A percentile compares a stretch with the other conserved stretches of the same genome.
phyloP scores from a whole-genome alignment of 108 stramenopile species.

The Nitzschia sp. region DNA sequence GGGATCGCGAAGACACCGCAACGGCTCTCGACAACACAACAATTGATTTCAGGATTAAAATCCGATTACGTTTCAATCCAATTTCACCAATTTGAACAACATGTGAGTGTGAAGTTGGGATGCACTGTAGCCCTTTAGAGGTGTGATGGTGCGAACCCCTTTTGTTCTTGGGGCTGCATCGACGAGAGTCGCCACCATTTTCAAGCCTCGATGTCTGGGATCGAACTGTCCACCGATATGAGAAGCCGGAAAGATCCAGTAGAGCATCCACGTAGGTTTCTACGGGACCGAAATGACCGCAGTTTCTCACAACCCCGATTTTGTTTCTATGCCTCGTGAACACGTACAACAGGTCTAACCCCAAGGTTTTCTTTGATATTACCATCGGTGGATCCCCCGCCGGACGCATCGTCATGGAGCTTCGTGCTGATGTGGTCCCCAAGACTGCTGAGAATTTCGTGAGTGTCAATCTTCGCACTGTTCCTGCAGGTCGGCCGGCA shows the following conservation, averaged over 20 bases:
- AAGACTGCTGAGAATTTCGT: constrained; percentile 93
- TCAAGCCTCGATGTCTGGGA: neutral
- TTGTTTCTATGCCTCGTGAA: constrained; percentile 79
- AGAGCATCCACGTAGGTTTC: constrained; percentile 4
- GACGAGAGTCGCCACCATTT: too few species aligned
- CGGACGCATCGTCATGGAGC: constrained; percentile 89
- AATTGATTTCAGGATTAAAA: too few species aligned
- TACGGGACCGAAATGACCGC: neutral
- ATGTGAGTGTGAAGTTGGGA: too few species aligned
- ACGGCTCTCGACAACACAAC: too few species aligned
- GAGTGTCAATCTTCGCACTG: too few species aligned
- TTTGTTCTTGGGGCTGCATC: too few species aligned
- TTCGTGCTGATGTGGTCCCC: constrained; percentile 93
- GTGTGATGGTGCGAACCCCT: too few species aligned
- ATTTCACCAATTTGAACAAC: too few species aligned
- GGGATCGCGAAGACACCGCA: too few species aligned
- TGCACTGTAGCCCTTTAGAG: too few species aligned
- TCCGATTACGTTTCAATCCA: too few species aligned
- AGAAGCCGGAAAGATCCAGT: constrained; percentile 11
- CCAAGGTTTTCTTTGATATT: constrained; percentile 85
- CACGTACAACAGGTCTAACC: constrained; percentile 34
- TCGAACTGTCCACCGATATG: constrained; percentile 2
- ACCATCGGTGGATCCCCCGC: constrained; percentile 82
- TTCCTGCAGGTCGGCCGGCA: neutral
- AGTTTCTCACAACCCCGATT: constrained; percentile 75